These are phyloP conservation scores for Aspergillus pseudonomiae DNA, from an alignment of 2,329 filamentous ascomycete genomes.

Conservation along the genomic window DNA sequence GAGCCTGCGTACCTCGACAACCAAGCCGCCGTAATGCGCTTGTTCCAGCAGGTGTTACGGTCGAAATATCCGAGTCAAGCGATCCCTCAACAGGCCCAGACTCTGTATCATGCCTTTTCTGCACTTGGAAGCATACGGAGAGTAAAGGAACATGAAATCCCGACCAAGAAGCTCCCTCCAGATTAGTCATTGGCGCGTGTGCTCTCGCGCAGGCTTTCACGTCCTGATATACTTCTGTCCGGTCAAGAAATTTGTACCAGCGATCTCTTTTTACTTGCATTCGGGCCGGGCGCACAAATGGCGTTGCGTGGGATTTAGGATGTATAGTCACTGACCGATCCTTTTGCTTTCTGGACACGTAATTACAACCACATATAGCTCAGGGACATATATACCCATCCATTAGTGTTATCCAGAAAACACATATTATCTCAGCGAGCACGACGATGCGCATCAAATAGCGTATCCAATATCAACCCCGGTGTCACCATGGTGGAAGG, in stretches of 20 bases:
- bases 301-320: not conserved
- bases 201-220: accelerated
- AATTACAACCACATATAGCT: not conserved
- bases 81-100: not conserved
- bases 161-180: not conserved
- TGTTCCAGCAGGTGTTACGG: constrained; percentile 60
- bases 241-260: not conserved
- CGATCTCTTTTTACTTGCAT: not conserved
- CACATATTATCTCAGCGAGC: not conserved
- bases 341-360: not conserved
- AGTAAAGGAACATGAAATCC: not conserved
- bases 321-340: not conserved
- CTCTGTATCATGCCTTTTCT: not conserved
- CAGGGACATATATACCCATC: not conserved
- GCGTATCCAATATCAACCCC: not conserved
- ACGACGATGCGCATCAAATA: not conserved
- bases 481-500: not conserved
- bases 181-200: not conserved
- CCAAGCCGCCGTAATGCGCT: constrained; percentile 61
- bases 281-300: not conserved
- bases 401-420: accelerated
- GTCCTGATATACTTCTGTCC: not conserved
- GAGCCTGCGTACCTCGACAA: constrained; percentile 52
- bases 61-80: constrained; percentile 41
- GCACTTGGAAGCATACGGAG: not conserved